phyloP scores from a whole-genome alignment of 192 early-diverging fungal genomes.

The Diversispora epigaea region DNA sequence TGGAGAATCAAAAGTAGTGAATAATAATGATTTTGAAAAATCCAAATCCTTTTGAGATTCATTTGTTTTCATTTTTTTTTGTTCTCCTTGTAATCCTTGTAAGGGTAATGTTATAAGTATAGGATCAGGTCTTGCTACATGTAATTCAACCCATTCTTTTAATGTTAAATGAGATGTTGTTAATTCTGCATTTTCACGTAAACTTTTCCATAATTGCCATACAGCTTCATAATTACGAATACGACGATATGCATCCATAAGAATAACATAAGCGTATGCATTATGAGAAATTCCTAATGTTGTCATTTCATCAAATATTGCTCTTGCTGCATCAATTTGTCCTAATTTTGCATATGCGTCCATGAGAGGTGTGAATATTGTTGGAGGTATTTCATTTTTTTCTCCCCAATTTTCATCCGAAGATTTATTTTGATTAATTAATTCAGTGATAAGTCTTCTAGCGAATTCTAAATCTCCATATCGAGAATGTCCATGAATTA shows the following conservation, averaged over 20 bases:
- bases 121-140: neutral
- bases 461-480: conserved; percentile 35
- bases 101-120: neutral
- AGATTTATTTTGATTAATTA: conserved; percentile 6
- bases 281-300: conserved; percentile 39
- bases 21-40: conserved; percentile 3
- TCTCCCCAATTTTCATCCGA: neutral
- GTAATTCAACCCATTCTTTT: neutral
- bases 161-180: neutral
- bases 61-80: neutral
- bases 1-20: conserved; percentile 19
- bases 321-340: conserved; percentile 33
- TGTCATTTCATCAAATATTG: conserved; percentile 46
- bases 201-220: conserved; percentile 45
- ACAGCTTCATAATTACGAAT: conserved; percentile 47
- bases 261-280: conserved; percentile 39
- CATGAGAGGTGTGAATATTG: conserved; percentile 49
- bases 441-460: conserved; percentile 6
- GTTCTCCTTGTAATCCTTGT: neutral
- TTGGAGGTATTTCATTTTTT: conserved; percentile 26
- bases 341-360: conserved; percentile 42
- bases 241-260: conserved; percentile 50
- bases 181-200: conserved; percentile 29
- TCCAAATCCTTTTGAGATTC: neutral
- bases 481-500: conserved; percentile 46